Evolutionary conservation across 768 basidiomycete species (phyloP).

Genomic region (Mycena rebaudengoi): DNA sequence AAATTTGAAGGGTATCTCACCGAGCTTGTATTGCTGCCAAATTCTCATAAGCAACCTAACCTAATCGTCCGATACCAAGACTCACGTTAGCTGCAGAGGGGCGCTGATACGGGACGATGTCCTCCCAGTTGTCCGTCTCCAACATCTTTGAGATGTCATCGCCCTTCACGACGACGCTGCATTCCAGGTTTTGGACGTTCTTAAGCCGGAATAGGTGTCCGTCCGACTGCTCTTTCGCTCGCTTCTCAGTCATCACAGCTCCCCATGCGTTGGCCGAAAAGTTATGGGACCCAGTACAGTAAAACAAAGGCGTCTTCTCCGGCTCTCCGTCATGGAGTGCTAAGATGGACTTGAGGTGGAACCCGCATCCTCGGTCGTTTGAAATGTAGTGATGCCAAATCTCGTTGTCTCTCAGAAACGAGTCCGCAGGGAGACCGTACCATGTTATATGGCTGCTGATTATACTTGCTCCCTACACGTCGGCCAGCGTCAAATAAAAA

Average conservation of each 20-base stretch:
- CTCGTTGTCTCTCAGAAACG: neutral
- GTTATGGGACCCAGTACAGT: slow-evolving; percentile 9
- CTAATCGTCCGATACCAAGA: no score
- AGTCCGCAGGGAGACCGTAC: neutral
- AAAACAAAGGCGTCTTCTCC: neutral
- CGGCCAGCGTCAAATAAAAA: no score
- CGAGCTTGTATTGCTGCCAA: no score
- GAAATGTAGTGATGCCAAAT: slow-evolving; percentile 3
- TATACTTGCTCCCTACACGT: neutral
- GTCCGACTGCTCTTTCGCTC: neutral
- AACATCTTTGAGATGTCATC: slow-evolving; percentile 2
- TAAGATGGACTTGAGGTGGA: slow-evolving; percentile 8
- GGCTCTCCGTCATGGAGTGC: neutral
- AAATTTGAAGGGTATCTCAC: no score
- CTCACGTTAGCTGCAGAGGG: slow-evolving; percentile 5
- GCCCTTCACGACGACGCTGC: slow-evolving; percentile 3
- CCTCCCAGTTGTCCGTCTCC: slow-evolving; percentile 6
- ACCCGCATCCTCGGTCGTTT: neutral
- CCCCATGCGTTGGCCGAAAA: slow-evolving; percentile 7
- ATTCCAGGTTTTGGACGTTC: neutral
- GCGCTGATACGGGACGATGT: slow-evolving; percentile 8
- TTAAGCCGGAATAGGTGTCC: neutral
- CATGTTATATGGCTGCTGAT: neutral
- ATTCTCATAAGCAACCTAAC: no score
- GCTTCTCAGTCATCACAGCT: neutral